Percentiles rank a stretch among this genome's conserved stretches.
Conservation (phyloP, 192 early-diverging fungal genomes). For the Diversispora eburnea region DNA sequence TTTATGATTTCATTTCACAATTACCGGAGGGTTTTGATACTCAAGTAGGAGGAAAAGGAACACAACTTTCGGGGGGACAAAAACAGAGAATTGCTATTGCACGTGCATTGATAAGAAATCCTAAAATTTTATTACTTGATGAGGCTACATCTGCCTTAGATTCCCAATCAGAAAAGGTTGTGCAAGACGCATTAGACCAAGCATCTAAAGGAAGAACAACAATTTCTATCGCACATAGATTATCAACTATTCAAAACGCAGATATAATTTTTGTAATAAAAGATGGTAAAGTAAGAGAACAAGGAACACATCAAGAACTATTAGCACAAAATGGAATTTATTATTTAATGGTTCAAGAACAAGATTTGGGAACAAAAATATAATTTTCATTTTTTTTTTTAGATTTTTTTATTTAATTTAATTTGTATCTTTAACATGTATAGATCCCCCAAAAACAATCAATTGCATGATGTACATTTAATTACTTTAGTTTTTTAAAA, state of each 20-base stretch:
- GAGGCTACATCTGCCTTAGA: slow-evolving; percentile 85
- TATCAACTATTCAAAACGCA: slow-evolving; percentile 76
- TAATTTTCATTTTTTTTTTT: no score
- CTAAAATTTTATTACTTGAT: slow-evolving; percentile 73
- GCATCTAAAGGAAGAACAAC: slow-evolving; percentile 72
- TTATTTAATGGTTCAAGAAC: slow-evolving; percentile 56
- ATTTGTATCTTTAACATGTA: no score
- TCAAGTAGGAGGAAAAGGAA: slow-evolving; percentile 58
- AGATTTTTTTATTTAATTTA: no score
- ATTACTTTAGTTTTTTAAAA: no score
- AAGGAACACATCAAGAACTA: slow-evolving; percentile 76
- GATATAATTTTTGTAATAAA: slow-evolving; percentile 83
- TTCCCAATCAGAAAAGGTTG: slow-evolving; percentile 73
- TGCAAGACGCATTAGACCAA: slow-evolving; percentile 74
- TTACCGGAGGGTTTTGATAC: slow-evolving; percentile 60
- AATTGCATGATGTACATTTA: no score
- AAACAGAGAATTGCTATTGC: slow-evolving; percentile 72
- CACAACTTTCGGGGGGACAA: slow-evolving; percentile 62
- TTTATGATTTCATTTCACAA: slow-evolving; percentile 48
- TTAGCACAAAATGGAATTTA: slow-evolving; percentile 59
- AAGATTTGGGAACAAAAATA: slow-evolving; percentile 28
- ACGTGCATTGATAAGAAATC: slow-evolving; percentile 63
- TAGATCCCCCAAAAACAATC: no score
- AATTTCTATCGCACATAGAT: slow-evolving; percentile 61
- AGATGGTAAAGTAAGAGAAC: slow-evolving; percentile 64